These are phyloP conservation scores for Alternaria brassicicola DNA, from an alignment of 2,329 filamentous ascomycete genomes.

Conservation along the genomic window DNA sequence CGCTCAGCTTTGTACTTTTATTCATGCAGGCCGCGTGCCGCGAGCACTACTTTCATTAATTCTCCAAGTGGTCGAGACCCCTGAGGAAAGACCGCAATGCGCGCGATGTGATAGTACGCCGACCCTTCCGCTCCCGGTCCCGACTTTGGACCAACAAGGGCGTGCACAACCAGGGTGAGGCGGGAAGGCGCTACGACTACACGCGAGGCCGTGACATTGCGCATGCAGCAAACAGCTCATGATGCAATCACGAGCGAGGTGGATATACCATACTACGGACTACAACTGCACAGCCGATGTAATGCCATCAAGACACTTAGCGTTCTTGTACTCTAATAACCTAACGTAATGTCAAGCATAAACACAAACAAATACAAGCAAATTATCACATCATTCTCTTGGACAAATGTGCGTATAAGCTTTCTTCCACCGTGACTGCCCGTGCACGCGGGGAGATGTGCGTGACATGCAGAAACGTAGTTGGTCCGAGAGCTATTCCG, in stretches of 20 bases:
- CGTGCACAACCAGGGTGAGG: not conserved
- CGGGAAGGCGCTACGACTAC: slow-evolving; percentile 1
- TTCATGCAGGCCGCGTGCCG: not conserved
- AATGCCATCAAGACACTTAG: not conserved
- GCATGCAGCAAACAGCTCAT: not conserved
- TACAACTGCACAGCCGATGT: not conserved
- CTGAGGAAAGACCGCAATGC: not conserved
- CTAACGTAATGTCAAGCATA: slow-evolving; percentile 4
- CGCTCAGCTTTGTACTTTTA: not conserved
- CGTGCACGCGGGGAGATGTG: slow-evolving; percentile 12
- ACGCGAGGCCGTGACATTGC: not conserved
- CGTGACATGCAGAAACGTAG: not conserved
- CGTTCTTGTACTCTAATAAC: slow-evolving; percentile 1
- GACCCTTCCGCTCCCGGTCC: slow-evolving; percentile 6
- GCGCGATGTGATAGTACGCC: not conserved
- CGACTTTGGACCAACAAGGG: slow-evolving; percentile 25
- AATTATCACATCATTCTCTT: not conserved
- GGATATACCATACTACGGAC: not conserved
- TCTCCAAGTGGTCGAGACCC: slow-evolving; percentile 7
- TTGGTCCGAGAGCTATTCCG: slow-evolving; percentile 5
- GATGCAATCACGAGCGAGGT: not conserved
- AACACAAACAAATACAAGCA: not conserved
- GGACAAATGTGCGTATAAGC: not conserved
- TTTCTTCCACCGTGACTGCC: slow-evolving; percentile 1
- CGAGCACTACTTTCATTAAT: not conserved